These are phyloP conservation scores for Euptelea pleiosperma DNA, from an alignment of 164 flowering plant genomes.

Conservation along the genomic window DNA sequence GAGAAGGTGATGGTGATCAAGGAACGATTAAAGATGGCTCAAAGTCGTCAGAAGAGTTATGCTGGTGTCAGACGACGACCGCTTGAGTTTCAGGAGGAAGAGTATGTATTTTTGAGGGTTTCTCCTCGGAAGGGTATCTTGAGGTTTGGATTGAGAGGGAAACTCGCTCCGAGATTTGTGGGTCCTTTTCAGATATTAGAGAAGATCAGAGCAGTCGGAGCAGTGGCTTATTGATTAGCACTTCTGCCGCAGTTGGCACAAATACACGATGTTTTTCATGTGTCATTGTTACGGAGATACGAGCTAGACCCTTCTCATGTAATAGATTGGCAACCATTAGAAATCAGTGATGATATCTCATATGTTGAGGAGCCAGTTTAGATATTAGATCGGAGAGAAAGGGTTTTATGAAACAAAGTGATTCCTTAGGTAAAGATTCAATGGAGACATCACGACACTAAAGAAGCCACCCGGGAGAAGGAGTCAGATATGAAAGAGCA, in stretches of 20 bases:
- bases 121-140: too few relatives aligned
- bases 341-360: neutral
- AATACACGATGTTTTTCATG: constrained; percentile 1
- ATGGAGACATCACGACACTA: neutral
- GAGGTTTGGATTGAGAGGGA: neutral
- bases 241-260: neutral
- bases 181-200: neutral
- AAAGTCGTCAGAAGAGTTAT: neutral
- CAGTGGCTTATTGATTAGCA: neutral
- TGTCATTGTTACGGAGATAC: constrained; percentile 2
- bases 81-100: too few relatives aligned
- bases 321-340: neutral
- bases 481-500: neutral
- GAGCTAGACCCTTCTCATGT: neutral
- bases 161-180: neutral
- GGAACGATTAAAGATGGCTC: neutral
- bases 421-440: neutral
- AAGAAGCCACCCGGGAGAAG: neutral
- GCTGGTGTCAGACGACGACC: too few relatives aligned
- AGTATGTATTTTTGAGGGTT: too few relatives aligned
- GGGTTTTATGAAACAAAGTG: neutral
- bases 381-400: neutral
- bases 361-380: neutral
- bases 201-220: constrained; percentile 1
- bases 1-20: neutral